Evolutionary conservation across 257 asterid species (phyloP).

Genomic region (Salvia hispanica): DNA sequence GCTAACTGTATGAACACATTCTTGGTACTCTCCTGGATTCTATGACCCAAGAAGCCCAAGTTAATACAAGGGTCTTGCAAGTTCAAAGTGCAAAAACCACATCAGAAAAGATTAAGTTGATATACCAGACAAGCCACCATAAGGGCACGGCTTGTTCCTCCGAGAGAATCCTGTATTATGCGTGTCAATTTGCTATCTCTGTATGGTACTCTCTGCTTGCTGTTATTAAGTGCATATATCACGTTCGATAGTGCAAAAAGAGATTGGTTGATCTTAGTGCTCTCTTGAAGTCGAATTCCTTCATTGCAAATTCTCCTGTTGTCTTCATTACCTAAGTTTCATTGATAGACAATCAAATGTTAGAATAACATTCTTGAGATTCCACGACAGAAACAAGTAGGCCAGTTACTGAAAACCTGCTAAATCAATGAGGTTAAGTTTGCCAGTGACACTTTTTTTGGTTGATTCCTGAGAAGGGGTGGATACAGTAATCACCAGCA

Average conservation of each 20-base stretch:
- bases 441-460: constrained; percentile 51
- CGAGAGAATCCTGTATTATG: constrained; percentile 92
- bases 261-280: constrained; percentile 91
- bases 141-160: constrained; percentile 81
- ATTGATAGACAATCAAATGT: constrained; percentile 16
- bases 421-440: constrained; percentile 87
- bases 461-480: constrained; percentile 43
- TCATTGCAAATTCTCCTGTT: constrained; percentile 73
- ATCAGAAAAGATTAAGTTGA: constrained; percentile 6
- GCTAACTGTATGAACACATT: constrained; percentile 85
- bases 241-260: constrained; percentile 87
- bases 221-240: constrained; percentile 75
- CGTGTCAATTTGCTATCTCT: constrained; percentile 95
- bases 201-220: constrained; percentile 64
- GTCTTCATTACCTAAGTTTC: constrained; percentile 77
- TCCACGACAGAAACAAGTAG: background rate
- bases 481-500: constrained; percentile 56
- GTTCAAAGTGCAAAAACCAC: background rate
- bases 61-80: constrained; percentile 7
- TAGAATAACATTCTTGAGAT: constrained; percentile 9
- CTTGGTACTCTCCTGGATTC: constrained; percentile 96
- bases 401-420: constrained; percentile 60
- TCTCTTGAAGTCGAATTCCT: constrained; percentile 91
- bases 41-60: constrained; percentile 29
- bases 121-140: constrained; percentile 92